Percentiles rank a stretch among this genome's conserved stretches.
phyloP scores from a whole-genome alignment of 331 rosid species.

The Pyracantha coccinea region DNA sequence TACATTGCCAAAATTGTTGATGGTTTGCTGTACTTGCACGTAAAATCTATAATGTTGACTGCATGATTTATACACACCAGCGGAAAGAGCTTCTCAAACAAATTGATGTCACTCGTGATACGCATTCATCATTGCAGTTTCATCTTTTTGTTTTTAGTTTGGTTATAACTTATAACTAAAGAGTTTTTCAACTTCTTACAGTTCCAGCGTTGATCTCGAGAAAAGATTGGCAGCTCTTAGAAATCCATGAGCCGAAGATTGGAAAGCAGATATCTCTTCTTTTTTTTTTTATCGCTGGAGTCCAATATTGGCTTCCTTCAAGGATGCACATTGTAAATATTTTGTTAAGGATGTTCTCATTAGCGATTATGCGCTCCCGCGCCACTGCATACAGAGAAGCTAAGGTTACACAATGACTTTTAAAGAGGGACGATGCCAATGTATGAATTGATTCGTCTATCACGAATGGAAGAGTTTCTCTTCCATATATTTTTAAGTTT shows the following conservation, averaged over 20 bases:
- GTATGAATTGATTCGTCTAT: neutral
- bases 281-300: neutral
- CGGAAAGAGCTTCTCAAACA: neutral
- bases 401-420: neutral
- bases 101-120: neutral
- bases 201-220: constrained; percentile 80
- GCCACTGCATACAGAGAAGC: neutral
- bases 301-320: neutral
- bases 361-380: neutral
- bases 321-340: neutral
- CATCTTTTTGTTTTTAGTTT: neutral
- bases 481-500: no score
- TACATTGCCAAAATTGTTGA: neutral
- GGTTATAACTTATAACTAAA: neutral
- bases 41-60: no score
- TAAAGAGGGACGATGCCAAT: neutral
- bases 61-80: no score
- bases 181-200: constrained; percentile 31
- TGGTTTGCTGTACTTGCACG: neutral
- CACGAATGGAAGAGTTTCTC: no score
- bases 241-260: constrained; percentile 35
- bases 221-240: constrained; percentile 86
- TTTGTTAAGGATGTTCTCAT: neutral
- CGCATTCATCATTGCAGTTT: neutral
- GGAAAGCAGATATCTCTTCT: neutral